Evolutionary conservation across 2,329 filamentous ascomycete genomes (phyloP).

Genomic region (Elsinoe fawcettii): DNA sequence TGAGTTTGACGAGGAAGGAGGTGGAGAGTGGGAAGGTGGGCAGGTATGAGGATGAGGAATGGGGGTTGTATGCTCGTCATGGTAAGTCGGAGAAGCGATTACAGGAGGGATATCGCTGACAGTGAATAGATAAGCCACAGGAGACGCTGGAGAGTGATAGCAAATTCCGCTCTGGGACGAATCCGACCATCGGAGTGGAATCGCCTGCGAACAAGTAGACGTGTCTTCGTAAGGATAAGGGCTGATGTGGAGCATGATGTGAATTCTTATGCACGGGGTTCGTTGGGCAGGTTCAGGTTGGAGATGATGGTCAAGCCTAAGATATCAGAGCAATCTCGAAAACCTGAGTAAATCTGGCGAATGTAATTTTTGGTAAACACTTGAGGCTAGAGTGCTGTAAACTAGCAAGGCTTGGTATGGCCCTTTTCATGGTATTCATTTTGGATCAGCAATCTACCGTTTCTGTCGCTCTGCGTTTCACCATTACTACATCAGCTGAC

Average conservation of each 20-base stretch:
- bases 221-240: not conserved
- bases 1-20: slow-evolving; percentile 48
- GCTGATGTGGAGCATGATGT: not conserved
- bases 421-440: not conserved
- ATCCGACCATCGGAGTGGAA: slow-evolving; percentile 36
- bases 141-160: slow-evolving; percentile 46
- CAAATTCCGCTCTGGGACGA: slow-evolving; percentile 37
- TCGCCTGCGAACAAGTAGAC: slow-evolving; percentile 44
- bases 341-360: not conserved
- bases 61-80: slow-evolving; percentile 42
- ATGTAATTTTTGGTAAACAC: not conserved
- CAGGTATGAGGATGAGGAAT: slow-evolving; percentile 43
- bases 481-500: too few species aligned
- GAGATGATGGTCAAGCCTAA: too few species aligned
- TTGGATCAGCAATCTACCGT: not conserved
- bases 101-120: too few species aligned
- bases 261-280: too few species aligned
- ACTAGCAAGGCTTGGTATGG: too few species aligned
- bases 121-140: slow-evolving; percentile 43
- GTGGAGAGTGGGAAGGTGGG: slow-evolving; percentile 50
- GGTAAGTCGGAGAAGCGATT: too few species aligned
- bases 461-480: not conserved
- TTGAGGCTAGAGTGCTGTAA: too few species aligned
- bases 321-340: not conserved
- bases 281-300: too few species aligned